phyloP scores from a whole-genome alignment of 495 filamentous ascomycete species.

The Evernia prunastri region DNA sequence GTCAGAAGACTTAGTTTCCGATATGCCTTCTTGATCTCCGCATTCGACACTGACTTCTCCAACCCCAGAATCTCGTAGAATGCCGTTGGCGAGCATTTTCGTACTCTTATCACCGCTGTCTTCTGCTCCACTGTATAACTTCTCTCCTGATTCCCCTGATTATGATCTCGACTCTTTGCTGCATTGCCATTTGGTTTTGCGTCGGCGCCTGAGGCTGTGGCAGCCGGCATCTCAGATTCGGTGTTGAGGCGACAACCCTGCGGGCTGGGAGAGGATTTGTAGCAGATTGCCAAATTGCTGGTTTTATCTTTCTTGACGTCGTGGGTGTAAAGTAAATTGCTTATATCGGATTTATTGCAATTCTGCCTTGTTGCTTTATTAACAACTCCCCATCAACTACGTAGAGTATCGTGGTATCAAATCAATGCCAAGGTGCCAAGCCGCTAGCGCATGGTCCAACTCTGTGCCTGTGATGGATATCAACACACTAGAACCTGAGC shows the following conservation, averaged over 20 bases:
- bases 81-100: conserved; percentile 71
- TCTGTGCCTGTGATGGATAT: background rate
- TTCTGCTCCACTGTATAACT: conserved; percentile 88
- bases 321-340: background rate
- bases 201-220: conserved; percentile 68
- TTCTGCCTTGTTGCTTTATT: background rate
- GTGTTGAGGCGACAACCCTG: background rate
- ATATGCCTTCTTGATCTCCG: conserved; percentile 96
- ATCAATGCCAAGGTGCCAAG: conserved; percentile 1
- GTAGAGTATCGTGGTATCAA: conserved; percentile 22
- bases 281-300: background rate
- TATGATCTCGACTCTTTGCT: conserved; percentile 74
- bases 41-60: conserved; percentile 65
- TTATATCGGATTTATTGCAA: background rate
- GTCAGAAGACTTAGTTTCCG: conserved; percentile 86
- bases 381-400: background rate
- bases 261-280: background rate
- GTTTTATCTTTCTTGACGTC: background rate
- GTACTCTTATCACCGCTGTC: conserved; percentile 78
- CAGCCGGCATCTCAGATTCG: conserved; percentile 58
- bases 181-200: conserved; percentile 48
- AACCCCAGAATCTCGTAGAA: conserved; percentile 91
- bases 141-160: conserved; percentile 87
- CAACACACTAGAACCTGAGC: background rate
- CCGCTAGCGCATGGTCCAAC: conserved; percentile 12